Evolutionary conservation across 140 eudicot species (phyloP).

Genomic region (Oenanthe javanica): DNA sequence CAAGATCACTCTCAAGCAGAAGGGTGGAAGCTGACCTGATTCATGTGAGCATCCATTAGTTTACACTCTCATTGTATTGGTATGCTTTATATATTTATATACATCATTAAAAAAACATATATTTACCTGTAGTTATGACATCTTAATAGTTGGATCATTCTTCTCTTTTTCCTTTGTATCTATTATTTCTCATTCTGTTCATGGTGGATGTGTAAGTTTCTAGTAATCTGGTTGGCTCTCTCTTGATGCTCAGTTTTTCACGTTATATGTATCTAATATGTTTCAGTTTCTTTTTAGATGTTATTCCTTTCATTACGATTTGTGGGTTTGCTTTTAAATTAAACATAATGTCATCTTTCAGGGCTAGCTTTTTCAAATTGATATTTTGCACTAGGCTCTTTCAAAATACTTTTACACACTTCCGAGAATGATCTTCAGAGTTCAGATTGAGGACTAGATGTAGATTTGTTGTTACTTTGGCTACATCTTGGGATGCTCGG

Average conservation of each 20-base stretch:
- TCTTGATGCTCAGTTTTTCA: too few species aligned
- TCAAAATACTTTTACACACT: background rate
- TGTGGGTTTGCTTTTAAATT: background rate
- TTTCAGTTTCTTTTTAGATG: too few species aligned
- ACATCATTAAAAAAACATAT: too few species aligned
- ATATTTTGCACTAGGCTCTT: background rate
- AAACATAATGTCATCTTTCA: background rate
- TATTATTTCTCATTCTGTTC: too few species aligned
- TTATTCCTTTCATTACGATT: background rate
- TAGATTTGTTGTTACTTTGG: constrained; percentile 1
- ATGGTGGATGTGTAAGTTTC: too few species aligned
- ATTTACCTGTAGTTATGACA: too few species aligned
- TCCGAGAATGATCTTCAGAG: background rate
- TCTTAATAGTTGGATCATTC: too few species aligned
- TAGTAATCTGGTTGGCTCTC: too few species aligned
- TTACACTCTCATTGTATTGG: background rate
- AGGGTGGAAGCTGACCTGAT: constrained; percentile 56
- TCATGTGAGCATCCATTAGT: background rate
- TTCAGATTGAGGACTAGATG: constrained; percentile 2
- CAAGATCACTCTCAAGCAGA: constrained; percentile 96
- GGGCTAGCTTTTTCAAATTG: background rate
- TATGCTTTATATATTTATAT: too few species aligned
- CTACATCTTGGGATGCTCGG: background rate
- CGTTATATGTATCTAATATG: too few species aligned
- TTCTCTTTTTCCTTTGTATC: too few species aligned